Conservation (phyloP, 2,329 filamentous ascomycete species). For the Akanthomyces uredinophilus region DNA sequence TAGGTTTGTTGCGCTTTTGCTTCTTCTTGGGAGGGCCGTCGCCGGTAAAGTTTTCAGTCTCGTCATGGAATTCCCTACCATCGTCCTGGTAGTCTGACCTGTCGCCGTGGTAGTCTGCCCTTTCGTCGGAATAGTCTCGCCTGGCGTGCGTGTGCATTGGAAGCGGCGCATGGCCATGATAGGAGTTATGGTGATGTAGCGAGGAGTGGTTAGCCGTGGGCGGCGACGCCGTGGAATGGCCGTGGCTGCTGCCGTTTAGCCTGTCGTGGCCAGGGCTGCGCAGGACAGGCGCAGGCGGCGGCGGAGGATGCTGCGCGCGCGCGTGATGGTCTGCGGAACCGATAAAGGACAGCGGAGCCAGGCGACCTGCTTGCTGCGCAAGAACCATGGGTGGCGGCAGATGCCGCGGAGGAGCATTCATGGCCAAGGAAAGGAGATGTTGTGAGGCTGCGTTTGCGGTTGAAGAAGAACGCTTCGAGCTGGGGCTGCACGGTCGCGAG, state of each 20-base stretch:
- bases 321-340: slow-evolving; percentile 8
- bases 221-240: slow-evolving; percentile 8
- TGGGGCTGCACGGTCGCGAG: slow-evolving; percentile 3
- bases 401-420: slow-evolving; percentile 14
- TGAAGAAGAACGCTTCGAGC: not conserved
- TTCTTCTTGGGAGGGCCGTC: slow-evolving; percentile 56
- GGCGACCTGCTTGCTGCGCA: slow-evolving; percentile 13
- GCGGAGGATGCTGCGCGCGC: slow-evolving; percentile 3
- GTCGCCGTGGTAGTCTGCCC: slow-evolving; percentile 8
- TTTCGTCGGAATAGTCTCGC: slow-evolving; percentile 6
- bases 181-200: slow-evolving; percentile 5
- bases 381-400: slow-evolving; percentile 13
- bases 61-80: slow-evolving; percentile 11
- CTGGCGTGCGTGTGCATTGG: slow-evolving; percentile 5
- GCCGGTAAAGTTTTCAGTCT: slow-evolving; percentile 15
- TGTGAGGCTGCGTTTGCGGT: not conserved
- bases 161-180: slow-evolving; percentile 6
- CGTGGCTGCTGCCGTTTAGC: not conserved
- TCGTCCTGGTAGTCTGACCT: slow-evolving; percentile 9
- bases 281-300: slow-evolving; percentile 4
- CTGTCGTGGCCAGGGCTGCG: slow-evolving; percentile 10
- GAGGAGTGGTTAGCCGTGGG: not conserved
- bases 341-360: slow-evolving; percentile 11
- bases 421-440: not conserved
- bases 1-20: slow-evolving; percentile 81